Base-by-base conservation (phyloP, 2,329 filamentous ascomycete species). In the Alternaria viburni region DNA sequence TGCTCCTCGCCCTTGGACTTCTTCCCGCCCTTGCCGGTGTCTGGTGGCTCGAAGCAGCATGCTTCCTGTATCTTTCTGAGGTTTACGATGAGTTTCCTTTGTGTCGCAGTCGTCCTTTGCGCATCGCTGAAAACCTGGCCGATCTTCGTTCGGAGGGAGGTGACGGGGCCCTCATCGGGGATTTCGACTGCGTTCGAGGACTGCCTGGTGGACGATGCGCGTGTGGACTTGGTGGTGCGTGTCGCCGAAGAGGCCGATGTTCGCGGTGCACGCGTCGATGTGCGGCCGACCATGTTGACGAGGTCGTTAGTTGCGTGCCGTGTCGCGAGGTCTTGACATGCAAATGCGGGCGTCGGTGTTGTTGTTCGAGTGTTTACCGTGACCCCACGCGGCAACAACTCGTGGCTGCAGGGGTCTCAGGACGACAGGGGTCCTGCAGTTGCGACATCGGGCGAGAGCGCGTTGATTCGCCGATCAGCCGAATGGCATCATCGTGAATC, bases 61-160 rank as follows among this genome's bases (percentile, higher is more conserved):
- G 90, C 86, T 77, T 97, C 95, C 74, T 98, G 95, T 46, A 97
- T 87, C 81, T 97, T 97, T 67, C 95, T 89, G 64, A 99, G 83
- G 54, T 90, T 93, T 64, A 97, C 91, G 5, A 91, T 91, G 0
- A 97, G 86, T 77, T 98, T 98, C 64, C 95, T 86, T 78, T 99
- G 96, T 2, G 92, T 92, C 1, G 94, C 93, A 0, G 92, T 96
- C 1, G 92, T 96, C 72, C 91, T 90, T 80, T 99, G 96, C 32
- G 95, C 81, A 66, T 86, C 93, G 44, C 76, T 72, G 67, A 86
- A 86, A 17, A 85, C 77, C 28, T 79, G 76, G 76, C 90, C 91
- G 56, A 97, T 86, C 75, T 92, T 91, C 36, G 86, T 86, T 73
- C 94, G 91, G 69, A 97, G 83, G 15, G 86, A 87, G 61, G 88